Evolutionary conservation across 129 eudicot species (phyloP).

Genomic region (Ambrosia artemisiifolia): DNA sequence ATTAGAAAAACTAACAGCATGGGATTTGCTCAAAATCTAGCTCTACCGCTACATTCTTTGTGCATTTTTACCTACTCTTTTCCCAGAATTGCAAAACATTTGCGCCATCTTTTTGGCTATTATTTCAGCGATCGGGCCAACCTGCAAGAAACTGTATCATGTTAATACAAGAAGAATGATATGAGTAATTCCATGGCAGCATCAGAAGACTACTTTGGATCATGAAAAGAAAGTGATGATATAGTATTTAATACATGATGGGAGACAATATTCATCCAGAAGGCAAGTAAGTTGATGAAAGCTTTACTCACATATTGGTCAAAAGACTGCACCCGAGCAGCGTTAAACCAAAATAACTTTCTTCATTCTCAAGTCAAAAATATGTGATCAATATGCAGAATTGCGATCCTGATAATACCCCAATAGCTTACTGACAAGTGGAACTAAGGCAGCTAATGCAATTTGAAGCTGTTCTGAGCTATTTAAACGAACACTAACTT

Average conservation of each 20-base stretch:
- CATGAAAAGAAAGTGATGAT: not conserved
- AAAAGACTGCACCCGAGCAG: constrained; percentile 21
- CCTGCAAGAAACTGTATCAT: constrained; percentile 20
- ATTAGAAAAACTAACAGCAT: constrained; percentile 7
- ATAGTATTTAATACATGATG: too few species aligned
- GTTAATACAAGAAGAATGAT: not conserved
- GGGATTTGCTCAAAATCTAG: constrained; percentile 23
- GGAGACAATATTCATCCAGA: too few species aligned
- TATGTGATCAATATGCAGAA: constrained; percentile 41
- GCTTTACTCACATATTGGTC: constrained; percentile 30
- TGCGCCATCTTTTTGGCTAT: constrained; percentile 20
- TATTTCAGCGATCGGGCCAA: constrained; percentile 20
- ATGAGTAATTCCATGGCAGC: not conserved
- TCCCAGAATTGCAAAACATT: constrained; percentile 20
- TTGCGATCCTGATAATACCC: constrained; percentile 56
- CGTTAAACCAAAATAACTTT: constrained; percentile 18
- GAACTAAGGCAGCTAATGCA: constrained; percentile 64
- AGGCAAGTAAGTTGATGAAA: too few species aligned
- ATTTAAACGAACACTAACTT: constrained; percentile 69
- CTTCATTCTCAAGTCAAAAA: constrained; percentile 29
- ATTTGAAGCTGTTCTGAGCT: constrained; percentile 91
- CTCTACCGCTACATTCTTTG: constrained; percentile 32
- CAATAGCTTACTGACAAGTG: constrained; percentile 61
- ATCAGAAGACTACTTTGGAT: too few species aligned
- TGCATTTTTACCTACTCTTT: constrained; percentile 29